Base-by-base conservation (phyloP, 2,329 filamentous ascomycete genomes). In the Lasiodiplodia theobromae region DNA sequence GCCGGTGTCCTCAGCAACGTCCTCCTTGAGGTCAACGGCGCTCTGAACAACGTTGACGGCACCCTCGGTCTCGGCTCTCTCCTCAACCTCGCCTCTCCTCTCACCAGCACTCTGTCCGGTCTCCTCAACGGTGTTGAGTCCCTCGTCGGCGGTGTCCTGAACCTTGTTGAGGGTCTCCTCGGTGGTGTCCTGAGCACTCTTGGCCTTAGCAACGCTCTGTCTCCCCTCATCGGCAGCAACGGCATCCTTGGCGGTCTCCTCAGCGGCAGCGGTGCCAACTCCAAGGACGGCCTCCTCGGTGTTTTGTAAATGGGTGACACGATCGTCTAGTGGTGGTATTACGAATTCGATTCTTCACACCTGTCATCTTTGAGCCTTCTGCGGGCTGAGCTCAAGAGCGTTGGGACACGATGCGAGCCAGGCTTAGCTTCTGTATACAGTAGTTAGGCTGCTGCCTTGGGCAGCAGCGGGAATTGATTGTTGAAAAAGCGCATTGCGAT, bases 11-110 rank as follows among this genome's bases (percentile, higher is more conserved):
- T 67, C 65, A 38, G 31, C 52, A 58, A 67, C 54, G 34, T 67
- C 40, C 28, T 67, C 21, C 65, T 67, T 23, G 65, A 67, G 54
- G 51, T 67, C n/a, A 58, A 56, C 65, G 65, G 65, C 52, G 65
- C 65, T 23, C 28, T 67, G 40, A 56, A 67, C 52, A 51, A 56
- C 31, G 44, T 67, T 31, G 44, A 44, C 65, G 37, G 31, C 25
- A 51, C 65, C 31, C 53, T 67, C 54, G 65, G 65, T 60, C 65
- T 67, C 38, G 52, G 40, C 54, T 67, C 65, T 21, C 53, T 67
- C 52, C 65, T 67, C 40, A 23, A 23, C n/a, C 52, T 58, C 52
- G 51, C 52, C 5, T 23, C 31, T n/a, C 65, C 65, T n/a, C 65
- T 67, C 53, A 58, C 54, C 31, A 21, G 21, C 52, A 23, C 65